These are phyloP conservation scores for Ustilago trichophora DNA, from an alignment of 1,284 basidiomycete species.

Conservation along the genomic window DNA sequence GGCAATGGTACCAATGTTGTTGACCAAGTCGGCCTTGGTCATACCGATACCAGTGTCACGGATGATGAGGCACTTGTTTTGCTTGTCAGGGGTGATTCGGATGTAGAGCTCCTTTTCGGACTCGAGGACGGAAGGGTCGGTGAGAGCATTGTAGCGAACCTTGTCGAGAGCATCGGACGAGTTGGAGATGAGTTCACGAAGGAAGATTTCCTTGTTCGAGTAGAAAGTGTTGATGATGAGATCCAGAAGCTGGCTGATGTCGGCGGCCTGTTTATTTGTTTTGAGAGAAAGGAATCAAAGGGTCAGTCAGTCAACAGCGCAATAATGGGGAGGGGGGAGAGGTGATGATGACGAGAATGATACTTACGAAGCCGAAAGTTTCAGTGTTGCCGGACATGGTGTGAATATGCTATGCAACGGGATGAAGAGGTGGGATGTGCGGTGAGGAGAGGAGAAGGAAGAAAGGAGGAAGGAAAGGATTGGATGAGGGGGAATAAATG, in stretches of 20 bases:
- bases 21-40: conserved; percentile 73
- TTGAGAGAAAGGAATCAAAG: neutral
- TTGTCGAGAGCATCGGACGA: conserved; percentile 66
- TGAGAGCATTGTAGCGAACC: conserved; percentile 65
- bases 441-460: conserved; percentile 9
- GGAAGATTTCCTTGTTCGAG: conserved; percentile 65
- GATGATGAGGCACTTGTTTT: conserved; percentile 89
- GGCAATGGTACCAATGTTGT: conserved; percentile 99
- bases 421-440: conserved; percentile 17
- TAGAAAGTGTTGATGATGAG: conserved; percentile 67
- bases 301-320: no score
- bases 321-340: no score
- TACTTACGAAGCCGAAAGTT: conserved; percentile 64
- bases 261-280: conserved; percentile 54
- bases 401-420: conserved; percentile 32
- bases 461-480: neutral
- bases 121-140: conserved; percentile 64
- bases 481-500: conserved; percentile 39
- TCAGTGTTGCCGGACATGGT: conserved; percentile 62
- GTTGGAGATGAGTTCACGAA: conserved; percentile 67
- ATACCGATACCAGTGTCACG: conserved; percentile 96
- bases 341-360: neutral
- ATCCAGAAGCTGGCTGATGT: conserved; percentile 65
- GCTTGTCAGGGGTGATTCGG: conserved; percentile 77
- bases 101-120: conserved; percentile 66